Conservation (phyloP, 352 stramenopile species). For the Globisporangium emineosum region DNA sequence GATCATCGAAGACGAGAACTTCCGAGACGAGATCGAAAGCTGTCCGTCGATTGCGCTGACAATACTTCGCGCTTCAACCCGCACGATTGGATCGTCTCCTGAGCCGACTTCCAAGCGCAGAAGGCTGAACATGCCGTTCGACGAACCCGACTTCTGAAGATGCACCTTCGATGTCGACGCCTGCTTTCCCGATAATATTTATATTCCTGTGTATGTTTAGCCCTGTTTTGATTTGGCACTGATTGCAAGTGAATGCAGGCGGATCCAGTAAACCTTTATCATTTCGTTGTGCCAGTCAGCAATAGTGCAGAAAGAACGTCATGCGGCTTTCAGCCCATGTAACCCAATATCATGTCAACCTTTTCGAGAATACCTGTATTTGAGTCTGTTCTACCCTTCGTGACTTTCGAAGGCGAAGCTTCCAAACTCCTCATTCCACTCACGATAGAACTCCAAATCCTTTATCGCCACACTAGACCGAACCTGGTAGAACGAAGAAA, state of each 20-base stretch:
- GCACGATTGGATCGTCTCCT: conserved; percentile 22
- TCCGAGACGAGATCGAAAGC: conserved; percentile 76
- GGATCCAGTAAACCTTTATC: conserved; percentile 1
- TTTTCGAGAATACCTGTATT: conserved; percentile 10
- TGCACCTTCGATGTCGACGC: conserved; percentile 9
- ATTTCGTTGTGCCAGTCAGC: conserved; percentile 1
- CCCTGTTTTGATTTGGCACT: conserved; percentile 12
- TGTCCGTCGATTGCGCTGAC: conserved; percentile 74
- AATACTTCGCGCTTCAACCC: conserved; percentile 64
- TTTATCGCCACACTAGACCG: conserved; percentile 93
- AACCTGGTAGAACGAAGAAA: conserved; percentile 44
- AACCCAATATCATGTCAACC: conserved; percentile 15
- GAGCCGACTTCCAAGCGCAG: conserved; percentile 64
- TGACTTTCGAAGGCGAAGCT: conserved; percentile 83
- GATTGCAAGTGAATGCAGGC: conserved; percentile 11
- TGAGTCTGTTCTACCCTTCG: conserved; percentile 28
- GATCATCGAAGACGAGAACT: conserved; percentile 81
- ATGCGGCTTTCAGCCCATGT: conserved; percentile 9
- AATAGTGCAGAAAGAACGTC: conserved; percentile 14
- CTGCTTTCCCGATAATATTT: conserved; percentile 35
- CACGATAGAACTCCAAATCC: conserved; percentile 92
- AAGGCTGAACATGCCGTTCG: conserved; percentile 80
- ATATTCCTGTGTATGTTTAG: conserved; percentile 20
- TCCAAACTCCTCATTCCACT: conserved; percentile 94
- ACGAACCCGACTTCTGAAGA: conserved; percentile 65